Base-by-base conservation (phyloP, 164 flowering plant species). In the Magnolia officinalis region DNA sequence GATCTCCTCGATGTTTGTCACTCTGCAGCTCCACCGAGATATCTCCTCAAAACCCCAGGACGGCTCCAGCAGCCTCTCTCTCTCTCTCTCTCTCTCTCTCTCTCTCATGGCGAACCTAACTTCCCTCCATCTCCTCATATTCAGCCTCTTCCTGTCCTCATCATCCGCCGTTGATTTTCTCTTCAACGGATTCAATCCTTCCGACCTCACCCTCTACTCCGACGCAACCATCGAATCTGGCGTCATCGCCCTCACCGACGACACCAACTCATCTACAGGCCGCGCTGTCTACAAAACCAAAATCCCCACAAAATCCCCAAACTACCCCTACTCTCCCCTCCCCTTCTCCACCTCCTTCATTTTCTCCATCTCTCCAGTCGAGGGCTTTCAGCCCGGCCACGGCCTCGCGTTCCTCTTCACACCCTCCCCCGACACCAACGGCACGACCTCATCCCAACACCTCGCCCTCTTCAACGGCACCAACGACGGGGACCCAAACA, bases 291-390 rank as follows among this genome's bases (percentile, higher is more conserved):
- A 72, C 86, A 79, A 76, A 2, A 9, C 65, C 19, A 81, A 81
- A 71, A 75, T 84, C 64, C 77, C 78, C 14, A 79, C 84, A 49
- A 83, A 73, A 75, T 21, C 79, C 6, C 19, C 81, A 2, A 74
- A 68, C 45, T 75, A 80, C 52, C 6, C 72, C 19, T 63, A 79
- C 18, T 11, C 52, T 16, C 72, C 72, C 2, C 76, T 80, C 10
- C 81, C 86, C 19, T 86, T 84, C 72, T 80, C 77, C 59, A 79
- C 87, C 26, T 86, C 87, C 23, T 86, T 86, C 80, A 79, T 86
- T 59, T 84, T 86, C 81, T 80, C 87, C 63, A 71, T 80, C 8
- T 18, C 85, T n/a, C 82, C 86, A 1, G 4, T 61, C 74, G 24
- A 73, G 1, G 31, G 63, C 37, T 11, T 26, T 16, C 69, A 52